Base-by-base conservation (phyloP, 441 rosid species). In the Raphanus hybrid region DNA sequence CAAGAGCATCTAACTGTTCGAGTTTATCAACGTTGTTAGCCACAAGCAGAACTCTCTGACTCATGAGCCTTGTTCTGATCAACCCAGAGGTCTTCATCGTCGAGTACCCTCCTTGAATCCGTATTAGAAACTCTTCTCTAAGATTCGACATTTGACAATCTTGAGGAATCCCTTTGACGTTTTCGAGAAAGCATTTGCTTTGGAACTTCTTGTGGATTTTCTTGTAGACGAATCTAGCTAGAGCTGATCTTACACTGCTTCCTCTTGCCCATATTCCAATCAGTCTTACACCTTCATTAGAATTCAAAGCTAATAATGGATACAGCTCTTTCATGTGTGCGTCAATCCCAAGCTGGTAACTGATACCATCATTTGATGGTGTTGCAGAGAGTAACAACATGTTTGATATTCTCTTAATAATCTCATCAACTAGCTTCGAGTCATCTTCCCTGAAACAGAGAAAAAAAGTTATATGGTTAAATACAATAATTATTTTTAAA, bases 241-340 rank as follows among this genome's bases (percentile, higher is more conserved):
- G 45, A 63, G 75, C 70, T 0, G 82, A 69, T 74, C 78, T 73
- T 4, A 75, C 78, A 32, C 26, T 34, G 34, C 75, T 8, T 58
- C 73, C 82, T 26, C 75, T 70, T 14, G 69, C 69, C 82, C 79
- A 75, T 9, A 80, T 80, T 59, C 82, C 79, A 5, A 80, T 3
- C 10, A 80, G 50, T 65, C 76, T 59, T 14, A 70, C 45, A 70
- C 16, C 12, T 55, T 64, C 39, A 0, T 37, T 70, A 1, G 69
- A 70, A 8, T 76, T 76, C 71, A 75, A 66, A 71, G 29, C 64
- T 26, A 80, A 1, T 15, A 54, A 15, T 20, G 20, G 54, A 3
- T 35, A 1, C 16, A 80, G 9, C 29, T 64, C 83, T 72, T 80
- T 20, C 80, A 71, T 76, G 64, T 80, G 83, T 8, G 5, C 32